Evolutionary conservation across 768 basidiomycete genomes (phyloP), one percentile per base, ranked within the genome.

Genomic region (Lanmaoa rubissima): DNA sequence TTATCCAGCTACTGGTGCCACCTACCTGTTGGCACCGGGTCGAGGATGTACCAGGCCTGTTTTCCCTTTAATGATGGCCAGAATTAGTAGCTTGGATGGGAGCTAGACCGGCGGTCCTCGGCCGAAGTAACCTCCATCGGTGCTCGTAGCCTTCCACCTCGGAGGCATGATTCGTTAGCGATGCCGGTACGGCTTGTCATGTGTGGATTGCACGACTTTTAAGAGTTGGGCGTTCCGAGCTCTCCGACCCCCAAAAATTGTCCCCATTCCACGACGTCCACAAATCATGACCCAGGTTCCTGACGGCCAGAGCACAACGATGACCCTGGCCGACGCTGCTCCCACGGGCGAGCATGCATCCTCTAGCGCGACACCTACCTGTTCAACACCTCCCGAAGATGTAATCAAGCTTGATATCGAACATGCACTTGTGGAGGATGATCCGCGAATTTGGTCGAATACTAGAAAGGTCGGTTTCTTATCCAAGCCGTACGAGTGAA

Each of bases 381-480:
- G 46, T 38, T 58, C 50, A 12, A 43, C 48, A 1, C 31, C 47
- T 26, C 40, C 55, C 9, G 51, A 54, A 14, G 28, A 26, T 19
- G 24, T 41, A 13, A 24, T 41, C 36, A 59, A 64, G 44, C 58
- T 51, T 21, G 77, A 76, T 42, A 76, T 76, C 19, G 76, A 76
- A 51, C 76, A 76, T 52, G 69, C 64, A 7, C 21, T 56, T n/a
- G 86, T 88, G 13, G 69, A 75, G 11, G 78, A 88, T 60, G 87
- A 88, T 68, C 87, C 87, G 1, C 78, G 87, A 39, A 62, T 65
- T 53, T 88, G 87, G 87, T 80, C 83, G 8, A 59, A 67, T 41
- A 50, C 78, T 26, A 77, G 80, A 60, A 88, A 88, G 78, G 87
- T 85, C 19, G 14, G 58, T 49, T 26, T 49, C 10, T 21, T 31